Evolutionary conservation across 768 basidiomycete genomes (phyloP).

Genomic region (Tylopilus subfusipes): DNA sequence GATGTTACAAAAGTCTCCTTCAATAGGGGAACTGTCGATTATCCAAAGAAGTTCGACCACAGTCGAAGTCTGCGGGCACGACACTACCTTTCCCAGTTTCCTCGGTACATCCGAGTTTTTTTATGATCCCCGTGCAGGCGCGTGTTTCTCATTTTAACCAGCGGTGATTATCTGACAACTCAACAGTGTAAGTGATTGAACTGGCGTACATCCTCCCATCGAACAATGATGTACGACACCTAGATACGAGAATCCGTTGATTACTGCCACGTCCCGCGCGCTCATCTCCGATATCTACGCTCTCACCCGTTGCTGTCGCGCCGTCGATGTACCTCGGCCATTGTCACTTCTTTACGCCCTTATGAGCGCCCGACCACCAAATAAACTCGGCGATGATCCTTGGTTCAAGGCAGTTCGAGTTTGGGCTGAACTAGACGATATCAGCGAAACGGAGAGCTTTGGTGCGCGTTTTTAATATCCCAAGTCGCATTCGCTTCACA

Average conservation of each 20-base stretch:
- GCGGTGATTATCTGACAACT: constrained; percentile 7
- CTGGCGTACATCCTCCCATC: background rate
- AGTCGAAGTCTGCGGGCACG: constrained; percentile 65
- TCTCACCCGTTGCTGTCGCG: constrained; percentile 55
- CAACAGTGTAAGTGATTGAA: constrained; percentile 27
- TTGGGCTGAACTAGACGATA: constrained; percentile 73
- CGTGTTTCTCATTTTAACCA: constrained; percentile 26
- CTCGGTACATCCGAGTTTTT: constrained; percentile 54
- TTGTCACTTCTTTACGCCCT: constrained; percentile 55
- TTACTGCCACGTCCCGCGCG: constrained; percentile 71
- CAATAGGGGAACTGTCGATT: constrained; percentile 25
- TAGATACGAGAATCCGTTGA: constrained; percentile 76
- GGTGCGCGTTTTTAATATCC: constrained; percentile 40
- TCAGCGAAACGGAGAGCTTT: constrained; percentile 77
- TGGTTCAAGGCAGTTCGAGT: constrained; percentile 64
- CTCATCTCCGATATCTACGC: constrained; percentile 70
- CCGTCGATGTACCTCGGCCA: constrained; percentile 67
- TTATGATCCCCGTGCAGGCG: constrained; percentile 71
- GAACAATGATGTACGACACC: constrained; percentile 7
- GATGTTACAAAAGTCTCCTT: constrained; percentile 5
- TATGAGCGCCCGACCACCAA: constrained; percentile 38
- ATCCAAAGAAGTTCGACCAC: constrained; percentile 53
- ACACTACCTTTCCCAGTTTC: constrained; percentile 40
- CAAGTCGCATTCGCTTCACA: background rate
- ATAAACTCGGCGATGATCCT: constrained; percentile 30